Conservation (phyloP, 768 basidiomycete species). For the Tulasnella calospora region DNA sequence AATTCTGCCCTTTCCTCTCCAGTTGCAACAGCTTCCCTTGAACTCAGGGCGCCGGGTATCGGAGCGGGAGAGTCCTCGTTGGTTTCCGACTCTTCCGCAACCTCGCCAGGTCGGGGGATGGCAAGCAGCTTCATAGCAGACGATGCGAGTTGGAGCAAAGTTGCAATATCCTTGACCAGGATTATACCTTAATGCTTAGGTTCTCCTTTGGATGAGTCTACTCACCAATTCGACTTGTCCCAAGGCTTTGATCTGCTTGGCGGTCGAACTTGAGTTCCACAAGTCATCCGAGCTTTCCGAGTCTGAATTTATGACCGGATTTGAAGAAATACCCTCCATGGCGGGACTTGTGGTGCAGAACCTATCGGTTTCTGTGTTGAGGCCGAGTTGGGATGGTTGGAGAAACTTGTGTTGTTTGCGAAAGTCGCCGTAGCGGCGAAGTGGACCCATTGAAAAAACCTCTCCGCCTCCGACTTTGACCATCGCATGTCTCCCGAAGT, state of each 20-base stretch:
- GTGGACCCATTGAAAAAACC: neutral
- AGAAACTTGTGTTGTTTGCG: neutral
- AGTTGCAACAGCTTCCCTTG: conserved; percentile 20
- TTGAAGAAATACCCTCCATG: neutral
- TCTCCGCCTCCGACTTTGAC: neutral
- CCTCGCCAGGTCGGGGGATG: conserved; percentile 19
- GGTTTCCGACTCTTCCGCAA: neutral
- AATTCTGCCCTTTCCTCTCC: conserved; percentile 27
- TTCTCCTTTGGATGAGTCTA: neutral
- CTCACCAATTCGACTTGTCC: conserved; percentile 27
- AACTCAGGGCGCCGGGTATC: neutral
- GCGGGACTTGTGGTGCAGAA: neutral
- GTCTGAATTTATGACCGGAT: neutral
- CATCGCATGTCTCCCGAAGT: neutral
- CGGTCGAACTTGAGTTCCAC: conserved; percentile 25
- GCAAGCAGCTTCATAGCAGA: conserved; percentile 24
- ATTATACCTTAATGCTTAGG: too few relatives aligned
- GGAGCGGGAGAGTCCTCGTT: neutral
- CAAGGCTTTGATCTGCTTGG: conserved; percentile 25
- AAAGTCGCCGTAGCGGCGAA: neutral
- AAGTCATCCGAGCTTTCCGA: neutral
- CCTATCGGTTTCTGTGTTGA: neutral
- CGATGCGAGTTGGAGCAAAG: conserved; percentile 26
- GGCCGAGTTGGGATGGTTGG: neutral
- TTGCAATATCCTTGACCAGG: conserved; percentile 27